Percentiles rank a stretch among this genome's conserved stretches.
phyloP scores from a whole-genome alignment of 2,329 filamentous ascomycete genomes.

The Orbilia oligospora region DNA sequence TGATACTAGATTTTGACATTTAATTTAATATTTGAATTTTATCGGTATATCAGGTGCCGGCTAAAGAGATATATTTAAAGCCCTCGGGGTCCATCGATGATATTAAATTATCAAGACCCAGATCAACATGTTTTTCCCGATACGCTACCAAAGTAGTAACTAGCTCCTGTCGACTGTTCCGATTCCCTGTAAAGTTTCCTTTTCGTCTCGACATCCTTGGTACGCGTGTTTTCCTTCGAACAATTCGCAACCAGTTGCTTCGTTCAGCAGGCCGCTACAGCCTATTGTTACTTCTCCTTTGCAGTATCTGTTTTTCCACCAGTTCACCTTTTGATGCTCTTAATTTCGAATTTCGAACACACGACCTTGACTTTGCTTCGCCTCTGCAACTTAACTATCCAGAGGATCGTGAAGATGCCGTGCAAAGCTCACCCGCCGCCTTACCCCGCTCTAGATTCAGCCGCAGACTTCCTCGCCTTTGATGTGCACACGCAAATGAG shows the following conservation, averaged over 20 bases:
- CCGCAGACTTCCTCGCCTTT: conserved; percentile 50
- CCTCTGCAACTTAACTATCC: conserved; percentile 10
- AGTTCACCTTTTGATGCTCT: conserved; percentile 5
- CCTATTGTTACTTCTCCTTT: background rate
- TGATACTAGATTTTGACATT: too few relatives aligned
- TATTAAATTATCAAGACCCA: background rate
- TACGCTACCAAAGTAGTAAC: background rate
- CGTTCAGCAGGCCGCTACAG: background rate
- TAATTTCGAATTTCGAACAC: too few relatives aligned
- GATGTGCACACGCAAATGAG: conserved; percentile 42
- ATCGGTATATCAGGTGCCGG: too few relatives aligned
- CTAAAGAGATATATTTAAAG: too few relatives aligned
- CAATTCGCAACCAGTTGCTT: conserved; percentile 16
- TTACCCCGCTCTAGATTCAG: conserved; percentile 45
- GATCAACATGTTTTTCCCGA: conserved; percentile 8
- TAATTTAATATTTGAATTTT: too few relatives aligned
- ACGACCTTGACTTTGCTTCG: background rate
- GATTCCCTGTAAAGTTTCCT: conserved; percentile 26
- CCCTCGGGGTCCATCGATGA: background rate
- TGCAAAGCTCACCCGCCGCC: conserved; percentile 54
- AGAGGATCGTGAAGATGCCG: conserved; percentile 35
- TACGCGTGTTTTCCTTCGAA: background rate
- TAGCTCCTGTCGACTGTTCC: conserved; percentile 6
- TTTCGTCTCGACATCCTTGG: conserved; percentile 31
- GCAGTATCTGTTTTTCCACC: conserved; percentile 6